A percentile compares a stretch with the other conserved stretches of the same genome.
These are phyloP conservation scores for Scheffersomyces parashehatae DNA, from an alignment of 1,139 yeast genomes.

Conservation along the genomic window DNA sequence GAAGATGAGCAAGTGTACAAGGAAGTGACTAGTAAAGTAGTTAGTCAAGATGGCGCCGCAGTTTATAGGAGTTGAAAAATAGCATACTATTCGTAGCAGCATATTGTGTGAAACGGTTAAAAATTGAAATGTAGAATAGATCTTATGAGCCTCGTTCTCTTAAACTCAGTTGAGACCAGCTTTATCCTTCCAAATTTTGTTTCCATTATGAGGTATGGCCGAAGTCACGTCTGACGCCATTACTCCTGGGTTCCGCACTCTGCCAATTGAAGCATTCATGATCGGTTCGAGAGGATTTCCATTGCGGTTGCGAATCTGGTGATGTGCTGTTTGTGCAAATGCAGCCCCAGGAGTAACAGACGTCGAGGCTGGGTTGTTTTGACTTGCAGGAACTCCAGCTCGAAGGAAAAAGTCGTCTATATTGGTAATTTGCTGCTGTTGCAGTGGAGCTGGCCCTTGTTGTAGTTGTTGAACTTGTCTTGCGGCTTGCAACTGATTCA, in stretches of 20 bases:
- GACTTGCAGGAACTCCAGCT: constrained; percentile 9
- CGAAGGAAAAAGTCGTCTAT: constrained; percentile 40
- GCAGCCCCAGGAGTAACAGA: not conserved
- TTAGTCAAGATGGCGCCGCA: too few relatives aligned
- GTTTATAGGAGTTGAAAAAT: not conserved
- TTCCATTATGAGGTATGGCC: not conserved
- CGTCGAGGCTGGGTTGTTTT: constrained; percentile 2
- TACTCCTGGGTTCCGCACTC: not conserved
- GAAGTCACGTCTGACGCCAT: not conserved
- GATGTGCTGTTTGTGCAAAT: not conserved
- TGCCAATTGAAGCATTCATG: not conserved
- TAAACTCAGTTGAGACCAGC: too few relatives aligned
- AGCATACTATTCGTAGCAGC: not conserved
- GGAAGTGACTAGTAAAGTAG: too few relatives aligned
- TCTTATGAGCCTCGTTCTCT: too few relatives aligned
- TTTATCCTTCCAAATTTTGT: not conserved
- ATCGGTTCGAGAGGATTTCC: not conserved
- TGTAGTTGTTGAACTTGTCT: not conserved
- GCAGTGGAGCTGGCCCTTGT: constrained; percentile 4
- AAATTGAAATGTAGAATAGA: too few relatives aligned
- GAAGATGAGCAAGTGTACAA: too few relatives aligned
- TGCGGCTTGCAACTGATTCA: too few relatives aligned
- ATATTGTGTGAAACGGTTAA: too few relatives aligned
- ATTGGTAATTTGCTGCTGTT: constrained; percentile 19
- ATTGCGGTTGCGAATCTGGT: not conserved